Evolutionary conservation across 106 monocot genomes (phyloP).

Genomic region (Alisma plantagoaquatica): DNA sequence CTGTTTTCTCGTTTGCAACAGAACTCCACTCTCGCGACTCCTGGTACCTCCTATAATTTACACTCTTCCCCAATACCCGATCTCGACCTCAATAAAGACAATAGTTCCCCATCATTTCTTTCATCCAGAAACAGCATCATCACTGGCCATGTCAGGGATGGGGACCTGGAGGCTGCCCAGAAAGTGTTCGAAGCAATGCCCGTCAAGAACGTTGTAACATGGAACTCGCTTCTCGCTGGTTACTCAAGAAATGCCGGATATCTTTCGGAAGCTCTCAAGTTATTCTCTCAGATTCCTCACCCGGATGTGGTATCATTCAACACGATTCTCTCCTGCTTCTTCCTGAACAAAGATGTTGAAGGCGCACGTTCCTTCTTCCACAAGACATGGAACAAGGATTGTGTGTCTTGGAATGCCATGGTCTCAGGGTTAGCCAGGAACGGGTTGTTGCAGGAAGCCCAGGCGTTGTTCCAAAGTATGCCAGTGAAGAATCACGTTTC

Average conservation of each 20-base stretch:
- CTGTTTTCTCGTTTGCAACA: no score
- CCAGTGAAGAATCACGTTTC: slow-evolving; percentile 46
- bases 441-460: slow-evolving; percentile 30
- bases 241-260: slow-evolving; percentile 27
- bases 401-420: slow-evolving; percentile 63
- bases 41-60: no score
- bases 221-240: slow-evolving; percentile 47
- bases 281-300: slow-evolving; percentile 46
- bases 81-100: no score
- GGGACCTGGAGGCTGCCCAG: slow-evolving; percentile 32
- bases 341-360: slow-evolving; percentile 27
- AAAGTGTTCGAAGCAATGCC: slow-evolving; percentile 38
- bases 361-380: slow-evolving; percentile 41
- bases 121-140: slow-evolving; percentile 24
- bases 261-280: slow-evolving; percentile 26
- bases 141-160: slow-evolving; percentile 19
- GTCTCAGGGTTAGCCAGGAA: slow-evolving; percentile 34
- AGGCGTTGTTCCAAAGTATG: slow-evolving; percentile 30
- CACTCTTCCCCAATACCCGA: neutral
- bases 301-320: slow-evolving; percentile 67
- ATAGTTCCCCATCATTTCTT: no score
- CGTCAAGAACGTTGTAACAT: slow-evolving; percentile 26
- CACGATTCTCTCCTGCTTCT: slow-evolving; percentile 62
- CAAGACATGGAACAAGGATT: slow-evolving; percentile 34
- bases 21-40: no score